Percentiles rank a stretch among this genome's conserved stretches.
Evolutionary conservation across 2,329 filamentous ascomycete species (phyloP).

Genomic region (Lachnellula arida): DNA sequence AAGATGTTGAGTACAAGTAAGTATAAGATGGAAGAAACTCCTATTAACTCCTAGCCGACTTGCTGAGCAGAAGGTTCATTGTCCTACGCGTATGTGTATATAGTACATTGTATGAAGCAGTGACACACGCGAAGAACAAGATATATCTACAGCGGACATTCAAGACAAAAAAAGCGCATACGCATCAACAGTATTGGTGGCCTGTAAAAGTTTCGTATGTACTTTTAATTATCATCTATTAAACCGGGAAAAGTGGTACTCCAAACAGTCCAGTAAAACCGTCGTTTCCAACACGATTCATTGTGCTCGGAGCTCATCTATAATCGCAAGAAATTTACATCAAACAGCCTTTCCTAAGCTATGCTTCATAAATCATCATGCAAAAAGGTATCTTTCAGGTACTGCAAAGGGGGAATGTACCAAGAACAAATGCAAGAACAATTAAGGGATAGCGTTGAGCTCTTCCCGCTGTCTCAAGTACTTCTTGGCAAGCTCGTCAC

Average conservation of each 20-base stretch:
- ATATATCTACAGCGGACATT: too few relatives aligned
- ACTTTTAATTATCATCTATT: background rate
- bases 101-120: too few relatives aligned
- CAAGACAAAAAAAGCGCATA: too few relatives aligned
- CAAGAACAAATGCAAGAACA: background rate
- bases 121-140: too few relatives aligned
- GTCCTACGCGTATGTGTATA: too few relatives aligned
- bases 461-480: slow-evolving; percentile 12
- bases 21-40: too few relatives aligned
- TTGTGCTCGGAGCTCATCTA: background rate
- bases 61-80: too few relatives aligned
- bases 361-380: background rate
- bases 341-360: background rate
- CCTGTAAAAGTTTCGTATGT: background rate
- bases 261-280: background rate
- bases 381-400: background rate
- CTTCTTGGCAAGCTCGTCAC: slow-evolving; percentile 71
- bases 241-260: background rate
- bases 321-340: background rate
- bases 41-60: too few relatives aligned
- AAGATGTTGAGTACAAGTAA: too few relatives aligned
- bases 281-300: background rate
- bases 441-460: slow-evolving; percentile 11
- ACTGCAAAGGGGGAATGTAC: background rate
- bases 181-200: too few relatives aligned